A percentile compares a stretch with the other conserved stretches of the same genome.
phyloP scores from a whole-genome alignment of 148 eudicot genomes.

The Vaccinium corymbosum region DNA sequence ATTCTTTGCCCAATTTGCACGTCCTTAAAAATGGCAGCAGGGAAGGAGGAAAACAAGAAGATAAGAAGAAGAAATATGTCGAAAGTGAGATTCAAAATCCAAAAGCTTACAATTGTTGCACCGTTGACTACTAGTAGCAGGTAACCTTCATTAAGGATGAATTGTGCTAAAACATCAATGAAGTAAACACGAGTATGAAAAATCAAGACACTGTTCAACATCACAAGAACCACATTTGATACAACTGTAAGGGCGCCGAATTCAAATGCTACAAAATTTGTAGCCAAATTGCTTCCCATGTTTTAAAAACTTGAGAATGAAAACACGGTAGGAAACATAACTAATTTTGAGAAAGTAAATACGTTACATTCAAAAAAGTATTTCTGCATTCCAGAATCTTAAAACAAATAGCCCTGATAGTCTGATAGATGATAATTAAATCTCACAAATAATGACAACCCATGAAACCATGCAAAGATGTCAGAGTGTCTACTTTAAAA shows the following conservation, averaged over 20 bases:
- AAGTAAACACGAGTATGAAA: not conserved
- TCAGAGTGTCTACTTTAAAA: not conserved
- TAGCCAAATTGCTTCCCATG: not conserved
- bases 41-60: not conserved
- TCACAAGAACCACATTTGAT: not conserved
- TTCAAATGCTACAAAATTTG: not conserved
- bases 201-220: not conserved
- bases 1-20: conserved; percentile 95
- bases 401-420: not conserved
- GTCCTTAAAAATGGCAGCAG: conserved; percentile 44
- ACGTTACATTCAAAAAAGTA: not conserved
- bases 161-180: conserved; percentile 1
- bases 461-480: not conserved
- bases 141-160: not conserved
- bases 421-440: not conserved
- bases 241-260: not conserved
- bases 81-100: not conserved
- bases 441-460: not conserved
- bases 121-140: not conserved
- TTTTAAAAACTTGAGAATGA: not conserved
- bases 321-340: not conserved
- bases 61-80: not conserved
- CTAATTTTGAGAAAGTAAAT: not conserved
- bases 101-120: not conserved
- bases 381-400: not conserved